Evolutionary conservation across 2,329 filamentous ascomycete species (phyloP), one percentile per base, ranked within the genome.

Genomic region (Cylindrodendrum hubeiense): DNA sequence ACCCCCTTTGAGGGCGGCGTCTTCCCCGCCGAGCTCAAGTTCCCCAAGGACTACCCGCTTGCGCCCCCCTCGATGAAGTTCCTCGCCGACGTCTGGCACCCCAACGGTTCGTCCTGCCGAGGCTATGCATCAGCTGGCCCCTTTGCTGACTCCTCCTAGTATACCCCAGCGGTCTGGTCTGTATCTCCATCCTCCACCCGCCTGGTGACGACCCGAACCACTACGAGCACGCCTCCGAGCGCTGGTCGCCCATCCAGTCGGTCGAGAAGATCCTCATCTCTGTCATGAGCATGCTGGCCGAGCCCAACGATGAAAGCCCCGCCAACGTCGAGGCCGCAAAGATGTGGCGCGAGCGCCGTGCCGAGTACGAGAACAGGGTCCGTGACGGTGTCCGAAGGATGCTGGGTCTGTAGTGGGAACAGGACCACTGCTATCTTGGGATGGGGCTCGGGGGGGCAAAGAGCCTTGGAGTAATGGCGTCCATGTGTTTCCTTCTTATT

Each of bases 161-260:
- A 56, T 98, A 98, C 79, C 88, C 92, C 17, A 95, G 92, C 78
- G 95, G 95, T 69, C 88, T 95, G 19, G 96, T 98, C 74, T 98
- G 95, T 84, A 98, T 98, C 76, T 97, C 93, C n/a, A 98, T 98
- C 83, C 90, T 98, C 2, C 95, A 98, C 81, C 92, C 95, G 3
- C 95, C 95, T 3, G 95, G 96, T 75, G 95, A 98, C 82, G 95
- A 98, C 81, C 96, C 96, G 59, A 98, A 98, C 83, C 95, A 97
- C 84, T 98, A 98, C 86, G 95, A 98, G 81, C 93, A 95, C 74
- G 95, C 96, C 8, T 94, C 92, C 1, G 96, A 98, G 84, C 91
- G 95, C 68, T 98, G 95, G 95, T 95, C 92, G 28, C 95, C 95
- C 13, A 97, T 98, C 68, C 96, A 98, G 83, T 96, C 92, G 65